These are phyloP conservation scores for Urochloa ruziziensis DNA, from an alignment of 176 grass and related monocot genomes.

Conservation along the genomic window DNA sequence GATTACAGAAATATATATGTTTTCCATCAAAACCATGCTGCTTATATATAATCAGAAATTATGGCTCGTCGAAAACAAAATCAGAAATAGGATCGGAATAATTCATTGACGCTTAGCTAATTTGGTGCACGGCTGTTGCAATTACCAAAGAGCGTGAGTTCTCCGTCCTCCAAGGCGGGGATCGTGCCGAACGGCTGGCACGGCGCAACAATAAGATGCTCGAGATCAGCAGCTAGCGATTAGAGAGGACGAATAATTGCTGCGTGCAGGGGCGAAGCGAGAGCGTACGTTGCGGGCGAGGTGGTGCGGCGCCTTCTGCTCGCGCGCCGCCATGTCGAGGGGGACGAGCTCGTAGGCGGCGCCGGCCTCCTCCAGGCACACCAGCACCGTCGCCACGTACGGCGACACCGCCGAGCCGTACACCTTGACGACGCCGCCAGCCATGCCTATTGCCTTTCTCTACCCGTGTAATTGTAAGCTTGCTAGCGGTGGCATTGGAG, in stretches of 20 bases:
- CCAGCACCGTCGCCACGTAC: conserved; percentile 27
- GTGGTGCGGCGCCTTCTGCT: conserved; percentile 6
- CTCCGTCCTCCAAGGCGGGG: conserved; percentile 9
- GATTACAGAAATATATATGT: too few relatives aligned
- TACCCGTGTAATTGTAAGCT: too few relatives aligned
- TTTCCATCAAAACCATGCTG: too few relatives aligned
- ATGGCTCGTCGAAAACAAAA: too few relatives aligned
- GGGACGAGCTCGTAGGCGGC: conserved; percentile 22
- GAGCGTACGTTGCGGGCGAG: conserved; percentile 12
- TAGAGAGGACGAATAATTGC: neutral
- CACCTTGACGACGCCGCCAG: neutral
- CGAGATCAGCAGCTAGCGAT: neutral
- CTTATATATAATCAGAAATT: too few relatives aligned
- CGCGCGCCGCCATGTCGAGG: conserved; percentile 31
- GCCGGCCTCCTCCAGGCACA: conserved; percentile 32
- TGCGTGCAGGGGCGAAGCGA: neutral
- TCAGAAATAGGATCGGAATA: too few relatives aligned
- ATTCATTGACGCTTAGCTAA: too few relatives aligned
- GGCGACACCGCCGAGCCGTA: conserved; percentile 10
- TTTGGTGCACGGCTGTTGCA: too few relatives aligned
- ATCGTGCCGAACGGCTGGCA: conserved; percentile 33
- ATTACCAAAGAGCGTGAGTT: conserved; percentile 20
- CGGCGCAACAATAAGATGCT: neutral
- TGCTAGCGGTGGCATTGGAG: too few relatives aligned
- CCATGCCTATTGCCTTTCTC: too few relatives aligned